Base-by-base conservation (phyloP, 768 basidiomycete species). In the Panaeolus papilionaceus region DNA sequence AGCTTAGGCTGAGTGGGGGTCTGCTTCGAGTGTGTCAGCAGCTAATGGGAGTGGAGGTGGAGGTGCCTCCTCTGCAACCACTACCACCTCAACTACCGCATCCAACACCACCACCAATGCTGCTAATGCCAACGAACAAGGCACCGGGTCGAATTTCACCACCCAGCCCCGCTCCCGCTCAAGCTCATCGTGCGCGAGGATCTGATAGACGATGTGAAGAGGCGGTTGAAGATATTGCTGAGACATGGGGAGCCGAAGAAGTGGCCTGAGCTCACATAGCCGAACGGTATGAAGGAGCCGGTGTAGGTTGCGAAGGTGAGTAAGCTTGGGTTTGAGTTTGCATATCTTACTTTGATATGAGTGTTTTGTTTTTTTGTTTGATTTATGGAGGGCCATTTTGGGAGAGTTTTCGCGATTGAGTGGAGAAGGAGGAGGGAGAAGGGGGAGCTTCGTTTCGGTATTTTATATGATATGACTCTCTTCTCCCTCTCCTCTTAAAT, bases 171-270 rank as follows among this genome's bases (percentile, higher is more conserved):
- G 77, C 81, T 72, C 40, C 84, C 86, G 8, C 77, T 86, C 63
- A 90, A 89, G 69, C 85, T 99, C 58, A 98, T 98, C 70, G 84
- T 98, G 65, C 89, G 98, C 67, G 95, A 98, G 75, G 98, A 99
- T 78, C 33, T 97, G 64, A 99, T 95, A 94, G 95, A 98, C 75
- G 94, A 97, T 71, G 96, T 98, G 49, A 99, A 99, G 85, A 98
- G 98, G 80, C 88, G 95, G 64, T 87, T 99, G 66, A 99, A 99
- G 83, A 95, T 97, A 70, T 81, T 99, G 23, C 80, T 99, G 62
- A 85, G 98, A 49, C 97, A 97, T 2, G 98, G 98, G 28, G 96
- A 98, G 76, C 88, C 94, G 8, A 96, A 98, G 78, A 96, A 96
- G 78, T 84, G 97, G 69, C 98, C 98, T 0, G 96, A 98, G 76